Conservation (phyloP, 805 yeast genomes). For the Kockiozyma suomiensis region DNA sequence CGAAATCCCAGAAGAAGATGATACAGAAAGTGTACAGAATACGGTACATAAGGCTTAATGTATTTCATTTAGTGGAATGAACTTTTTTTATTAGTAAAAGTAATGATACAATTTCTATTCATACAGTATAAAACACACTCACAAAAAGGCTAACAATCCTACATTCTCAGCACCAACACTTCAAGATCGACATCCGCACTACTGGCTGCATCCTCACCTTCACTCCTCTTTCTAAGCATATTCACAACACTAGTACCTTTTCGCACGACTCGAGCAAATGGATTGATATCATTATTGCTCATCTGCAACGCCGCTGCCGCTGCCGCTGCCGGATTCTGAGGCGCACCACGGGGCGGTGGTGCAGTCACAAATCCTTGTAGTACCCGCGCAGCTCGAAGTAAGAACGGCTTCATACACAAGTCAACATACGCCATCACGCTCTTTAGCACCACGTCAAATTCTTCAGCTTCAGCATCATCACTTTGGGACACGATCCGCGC, state of each 20-base stretch:
- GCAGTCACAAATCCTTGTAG: slow-evolving; percentile 17
- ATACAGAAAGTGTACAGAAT: neutral
- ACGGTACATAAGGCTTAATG: no score
- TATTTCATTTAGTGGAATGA: no score
- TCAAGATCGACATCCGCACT: slow-evolving; percentile 23
- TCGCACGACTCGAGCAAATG: slow-evolving; percentile 27
- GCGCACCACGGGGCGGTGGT: slow-evolving; percentile 13
- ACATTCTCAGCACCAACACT: slow-evolving; percentile 23
- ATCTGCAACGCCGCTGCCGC: slow-evolving; percentile 6
- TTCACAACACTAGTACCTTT: slow-evolving; percentile 24
- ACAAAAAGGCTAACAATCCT: neutral
- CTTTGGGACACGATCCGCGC: neutral
- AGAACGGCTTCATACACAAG: slow-evolving; percentile 23
- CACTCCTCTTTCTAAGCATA: slow-evolving; percentile 3
- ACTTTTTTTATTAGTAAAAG: neutral
- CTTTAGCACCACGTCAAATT: neutral
- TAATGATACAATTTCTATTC: neutral
- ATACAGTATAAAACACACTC: neutral
- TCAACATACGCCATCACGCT: slow-evolving; percentile 13
- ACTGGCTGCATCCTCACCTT: slow-evolving; percentile 13
- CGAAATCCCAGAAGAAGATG: slow-evolving; percentile 14
- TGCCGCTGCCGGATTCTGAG: slow-evolving; percentile 6
- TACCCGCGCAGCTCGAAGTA: slow-evolving; percentile 23
- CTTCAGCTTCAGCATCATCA: neutral
- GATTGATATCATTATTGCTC: slow-evolving; percentile 18